Conservation (phyloP, 208 protist genomes). For the Novymonas esmeraldas region DNA sequence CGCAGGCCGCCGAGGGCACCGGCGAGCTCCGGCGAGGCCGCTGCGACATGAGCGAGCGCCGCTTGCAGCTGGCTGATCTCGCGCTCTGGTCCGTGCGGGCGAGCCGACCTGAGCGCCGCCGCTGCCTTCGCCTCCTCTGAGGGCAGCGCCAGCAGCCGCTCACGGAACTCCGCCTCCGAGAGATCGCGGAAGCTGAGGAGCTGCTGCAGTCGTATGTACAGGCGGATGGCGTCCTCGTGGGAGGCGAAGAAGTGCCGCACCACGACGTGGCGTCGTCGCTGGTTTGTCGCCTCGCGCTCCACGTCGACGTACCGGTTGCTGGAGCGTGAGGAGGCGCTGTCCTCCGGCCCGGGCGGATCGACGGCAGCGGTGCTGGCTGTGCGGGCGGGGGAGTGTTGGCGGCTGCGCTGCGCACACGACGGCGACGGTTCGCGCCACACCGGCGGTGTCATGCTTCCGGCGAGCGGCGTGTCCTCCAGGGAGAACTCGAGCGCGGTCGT, state of each 20-base stretch:
- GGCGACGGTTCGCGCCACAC: constrained; percentile 14
- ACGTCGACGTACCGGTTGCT: constrained; percentile 12
- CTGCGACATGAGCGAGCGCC: neutral
- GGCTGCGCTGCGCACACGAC: neutral
- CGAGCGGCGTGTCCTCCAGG: constrained; percentile 17
- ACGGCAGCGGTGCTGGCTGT: neutral
- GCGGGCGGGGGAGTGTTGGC: neutral
- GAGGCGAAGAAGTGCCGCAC: constrained; percentile 22
- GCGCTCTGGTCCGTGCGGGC: neutral
- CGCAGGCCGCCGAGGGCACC: neutral
- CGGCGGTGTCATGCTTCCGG: constrained; percentile 10
- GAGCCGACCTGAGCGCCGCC: too few relatives aligned
- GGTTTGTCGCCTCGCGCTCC: constrained; percentile 11
- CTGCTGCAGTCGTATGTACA: constrained; percentile 26
- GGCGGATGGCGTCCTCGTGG: constrained; percentile 30
- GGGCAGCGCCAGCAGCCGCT: constrained; percentile 12
- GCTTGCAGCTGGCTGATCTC: constrained; percentile 16
- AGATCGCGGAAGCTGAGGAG: constrained; percentile 12
- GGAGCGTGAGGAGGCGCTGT: neutral
- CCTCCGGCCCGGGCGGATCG: too few relatives aligned
- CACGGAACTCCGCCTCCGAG: constrained; percentile 20
- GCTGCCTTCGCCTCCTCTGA: constrained; percentile 3
- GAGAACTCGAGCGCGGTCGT: constrained; percentile 14
- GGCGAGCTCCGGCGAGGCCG: neutral
- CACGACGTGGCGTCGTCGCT: constrained; percentile 8